Evolutionary conservation across 1,284 basidiomycete species (phyloP).

Genomic region (Melanopsichium pennsylvanicum): DNA sequence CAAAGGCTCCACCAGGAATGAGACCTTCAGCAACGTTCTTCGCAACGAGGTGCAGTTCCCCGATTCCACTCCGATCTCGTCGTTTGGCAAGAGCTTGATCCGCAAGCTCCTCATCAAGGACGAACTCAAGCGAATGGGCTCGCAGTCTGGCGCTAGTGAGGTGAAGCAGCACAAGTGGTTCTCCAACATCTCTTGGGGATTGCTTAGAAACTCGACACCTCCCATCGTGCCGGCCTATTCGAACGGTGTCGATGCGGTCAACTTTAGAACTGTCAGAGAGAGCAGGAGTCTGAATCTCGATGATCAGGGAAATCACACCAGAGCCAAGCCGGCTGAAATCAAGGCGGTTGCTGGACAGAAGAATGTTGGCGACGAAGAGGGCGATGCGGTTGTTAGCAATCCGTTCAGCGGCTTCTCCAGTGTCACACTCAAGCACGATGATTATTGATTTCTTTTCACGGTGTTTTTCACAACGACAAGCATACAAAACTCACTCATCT

Average conservation of each 20-base stretch:
- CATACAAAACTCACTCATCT: too few species aligned
- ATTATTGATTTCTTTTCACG: conserved; percentile 25
- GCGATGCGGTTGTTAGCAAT: conserved; percentile 59
- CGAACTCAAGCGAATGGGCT: conserved; percentile 86
- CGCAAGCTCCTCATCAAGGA: conserved; percentile 90
- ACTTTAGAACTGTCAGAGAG: conserved; percentile 90
- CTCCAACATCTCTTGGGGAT: conserved; percentile 91
- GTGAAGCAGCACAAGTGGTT: conserved; percentile 99
- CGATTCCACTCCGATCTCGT: conserved; percentile 83
- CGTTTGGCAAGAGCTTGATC: conserved; percentile 82
- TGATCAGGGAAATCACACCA: conserved; percentile 66
- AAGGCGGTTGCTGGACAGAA: conserved; percentile 57
- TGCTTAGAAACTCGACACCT: conserved; percentile 88
- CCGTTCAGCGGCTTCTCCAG: conserved; percentile 59
- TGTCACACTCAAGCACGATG: conserved; percentile 55
- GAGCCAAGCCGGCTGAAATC: conserved; percentile 68
- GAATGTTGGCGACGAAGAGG: conserved; percentile 59
- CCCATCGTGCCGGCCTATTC: conserved; percentile 87
- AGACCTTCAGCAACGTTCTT: conserved; percentile 96
- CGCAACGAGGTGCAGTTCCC: conserved; percentile 86
- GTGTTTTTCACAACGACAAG: too few species aligned
- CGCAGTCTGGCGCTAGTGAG: conserved; percentile 92
- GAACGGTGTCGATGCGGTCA: conserved; percentile 82
- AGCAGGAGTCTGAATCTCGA: conserved; percentile 88
- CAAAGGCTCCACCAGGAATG: conserved; percentile 92